A percentile compares a stretch with the other conserved stretches of the same genome.
Evolutionary conservation across 345 rosid genomes (phyloP).

Genomic region (Capsella bursapastoris): DNA sequence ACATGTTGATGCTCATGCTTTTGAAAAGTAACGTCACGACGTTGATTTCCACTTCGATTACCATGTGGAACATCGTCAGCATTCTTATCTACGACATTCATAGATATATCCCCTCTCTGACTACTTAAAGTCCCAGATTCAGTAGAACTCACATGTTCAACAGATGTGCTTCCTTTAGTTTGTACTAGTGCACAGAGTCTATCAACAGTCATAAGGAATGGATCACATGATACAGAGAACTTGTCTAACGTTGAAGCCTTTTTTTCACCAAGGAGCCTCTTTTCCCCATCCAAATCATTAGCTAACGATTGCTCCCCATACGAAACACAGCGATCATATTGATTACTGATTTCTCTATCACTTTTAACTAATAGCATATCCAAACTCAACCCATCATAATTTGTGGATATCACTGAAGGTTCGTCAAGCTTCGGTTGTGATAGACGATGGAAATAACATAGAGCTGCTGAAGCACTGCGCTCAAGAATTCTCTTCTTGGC

Average conservation of each 20-base stretch:
- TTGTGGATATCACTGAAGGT: conserved; percentile 47
- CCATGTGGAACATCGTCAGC: conserved; percentile 40
- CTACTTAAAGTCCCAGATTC: conserved; percentile 37
- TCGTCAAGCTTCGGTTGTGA: conserved; percentile 52
- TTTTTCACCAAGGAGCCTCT: conserved; percentile 28
- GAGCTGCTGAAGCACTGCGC: conserved; percentile 77
- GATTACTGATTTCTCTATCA: conserved; percentile 43
- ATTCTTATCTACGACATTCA: conserved; percentile 42
- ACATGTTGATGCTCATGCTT: conserved; percentile 51
- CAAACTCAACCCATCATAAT: conserved; percentile 52
- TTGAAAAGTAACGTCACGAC: conserved; percentile 42
- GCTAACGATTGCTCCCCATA: conserved; percentile 40
- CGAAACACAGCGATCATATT: conserved; percentile 21
- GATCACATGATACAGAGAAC: conserved; percentile 58
- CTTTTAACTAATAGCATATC: conserved; percentile 50
- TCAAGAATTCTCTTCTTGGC: conserved; percentile 79
- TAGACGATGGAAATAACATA: conserved; percentile 61
- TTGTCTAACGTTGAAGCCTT: conserved; percentile 37
- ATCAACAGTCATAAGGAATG: conserved; percentile 64
- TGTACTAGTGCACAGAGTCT: conserved; percentile 54
- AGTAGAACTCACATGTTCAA: conserved; percentile 40
- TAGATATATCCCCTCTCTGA: conserved; percentile 40
- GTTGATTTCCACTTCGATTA: conserved; percentile 44
- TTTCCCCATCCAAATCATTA: conserved; percentile 41
- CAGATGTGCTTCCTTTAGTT: conserved; percentile 44